Percentiles rank a stretch among this genome's conserved stretches.
Evolutionary conservation across 768 basidiomycete species (phyloP).

Genomic region (Tubosaeta brunneosetosa): DNA sequence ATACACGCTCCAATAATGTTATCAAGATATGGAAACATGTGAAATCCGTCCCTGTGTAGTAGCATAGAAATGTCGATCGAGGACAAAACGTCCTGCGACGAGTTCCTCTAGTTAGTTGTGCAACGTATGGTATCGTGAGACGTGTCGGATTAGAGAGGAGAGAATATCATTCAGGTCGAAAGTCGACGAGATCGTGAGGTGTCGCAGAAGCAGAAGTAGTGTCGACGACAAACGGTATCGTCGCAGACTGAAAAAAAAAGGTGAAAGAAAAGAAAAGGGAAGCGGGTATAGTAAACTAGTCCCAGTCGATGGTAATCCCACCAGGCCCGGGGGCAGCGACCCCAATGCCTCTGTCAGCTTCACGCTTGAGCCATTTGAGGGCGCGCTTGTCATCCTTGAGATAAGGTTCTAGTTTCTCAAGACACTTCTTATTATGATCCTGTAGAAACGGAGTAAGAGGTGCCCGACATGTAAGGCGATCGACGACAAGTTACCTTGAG

Average conservation of each 20-base stretch:
- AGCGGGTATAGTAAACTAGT: conserved; percentile 32
- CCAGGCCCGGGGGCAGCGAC: conserved; percentile 59
- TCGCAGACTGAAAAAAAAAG: not conserved
- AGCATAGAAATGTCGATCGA: conserved; percentile 12
- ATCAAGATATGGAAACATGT: conserved; percentile 14
- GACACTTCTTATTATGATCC: conserved; percentile 79
- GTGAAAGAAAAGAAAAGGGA: not conserved
- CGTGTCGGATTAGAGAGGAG: conserved; percentile 7
- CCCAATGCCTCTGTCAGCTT: conserved; percentile 72
- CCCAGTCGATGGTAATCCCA: conserved; percentile 78
- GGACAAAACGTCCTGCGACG: conserved; percentile 17
- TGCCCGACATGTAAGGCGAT: not conserved
- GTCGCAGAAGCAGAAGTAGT: conserved; percentile 16
- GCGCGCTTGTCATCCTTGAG: conserved; percentile 79
- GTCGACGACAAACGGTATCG: not conserved
- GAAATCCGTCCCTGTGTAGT: conserved; percentile 14
- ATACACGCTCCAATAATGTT: conserved; percentile 25
- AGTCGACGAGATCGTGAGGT: conserved; percentile 12
- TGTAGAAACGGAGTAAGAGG: conserved; percentile 26
- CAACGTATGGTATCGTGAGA: conserved; percentile 23
- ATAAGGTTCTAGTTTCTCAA: conserved; percentile 56
- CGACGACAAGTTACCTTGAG: conserved; percentile 51
- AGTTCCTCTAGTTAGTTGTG: conserved; percentile 22
- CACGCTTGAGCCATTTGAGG: conserved; percentile 72
- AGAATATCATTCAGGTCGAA: conserved; percentile 4